phyloP scores from a whole-genome alignment of 805 yeast species.

The Teunomyces cretensis region DNA sequence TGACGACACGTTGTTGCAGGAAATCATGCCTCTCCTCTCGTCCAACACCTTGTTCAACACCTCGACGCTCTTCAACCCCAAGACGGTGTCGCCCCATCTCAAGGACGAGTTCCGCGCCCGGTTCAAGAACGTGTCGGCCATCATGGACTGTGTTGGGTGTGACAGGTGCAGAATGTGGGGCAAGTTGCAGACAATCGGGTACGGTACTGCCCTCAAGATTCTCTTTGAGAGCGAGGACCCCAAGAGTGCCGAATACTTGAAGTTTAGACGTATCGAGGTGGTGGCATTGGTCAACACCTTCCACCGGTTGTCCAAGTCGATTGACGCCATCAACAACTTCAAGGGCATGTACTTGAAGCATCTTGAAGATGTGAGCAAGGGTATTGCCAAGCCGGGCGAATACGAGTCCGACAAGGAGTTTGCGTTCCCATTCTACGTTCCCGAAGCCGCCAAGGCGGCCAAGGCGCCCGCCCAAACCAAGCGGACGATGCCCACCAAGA shows the following conservation, averaged over 20 bases:
- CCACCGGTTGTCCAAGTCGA: slow-evolving; percentile 85
- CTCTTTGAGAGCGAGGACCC: slow-evolving; percentile 72
- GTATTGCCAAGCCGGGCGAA: slow-evolving; percentile 40
- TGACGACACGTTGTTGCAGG: slow-evolving; percentile 29
- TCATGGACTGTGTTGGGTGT: slow-evolving; percentile 99
- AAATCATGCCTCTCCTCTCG: slow-evolving; percentile 40
- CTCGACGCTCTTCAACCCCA: slow-evolving; percentile 45
- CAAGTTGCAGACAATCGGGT: slow-evolving; percentile 93
- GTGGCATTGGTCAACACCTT: slow-evolving; percentile 91
- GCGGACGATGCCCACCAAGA: slow-evolving; percentile 8
- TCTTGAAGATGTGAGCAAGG: slow-evolving; percentile 39
- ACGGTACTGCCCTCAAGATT: slow-evolving; percentile 92
- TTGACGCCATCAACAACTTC: slow-evolving; percentile 72
- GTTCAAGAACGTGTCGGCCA: slow-evolving; percentile 83
- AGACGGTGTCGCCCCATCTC: slow-evolving; percentile 47
- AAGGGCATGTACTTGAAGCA: slow-evolving; percentile 50
- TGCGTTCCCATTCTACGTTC: slow-evolving; percentile 35
- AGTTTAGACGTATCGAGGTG: slow-evolving; percentile 74
- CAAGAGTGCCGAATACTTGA: slow-evolving; percentile 52
- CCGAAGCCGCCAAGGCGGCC: slow-evolving; percentile 1
- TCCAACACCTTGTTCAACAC: slow-evolving; percentile 46
- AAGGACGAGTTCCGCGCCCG: slow-evolving; percentile 85
- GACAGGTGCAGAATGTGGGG: slow-evolving; percentile 99
- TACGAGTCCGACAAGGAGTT: slow-evolving; percentile 32
- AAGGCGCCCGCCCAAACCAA: background rate